phyloP scores from a whole-genome alignment of 345 rosid genomes.

The Brassica rapa region DNA sequence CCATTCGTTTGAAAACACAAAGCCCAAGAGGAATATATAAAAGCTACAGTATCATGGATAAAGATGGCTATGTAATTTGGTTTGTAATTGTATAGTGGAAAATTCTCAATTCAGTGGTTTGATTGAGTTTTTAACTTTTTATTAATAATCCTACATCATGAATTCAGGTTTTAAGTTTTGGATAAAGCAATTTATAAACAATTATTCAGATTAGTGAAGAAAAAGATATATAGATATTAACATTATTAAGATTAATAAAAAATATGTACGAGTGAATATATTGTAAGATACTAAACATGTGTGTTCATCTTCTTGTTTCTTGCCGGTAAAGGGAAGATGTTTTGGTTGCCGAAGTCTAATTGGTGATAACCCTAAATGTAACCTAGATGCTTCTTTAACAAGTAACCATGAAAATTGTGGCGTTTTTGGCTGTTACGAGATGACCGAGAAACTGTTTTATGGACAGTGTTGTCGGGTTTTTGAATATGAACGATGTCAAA shows the following conservation, averaged over 20 bases:
- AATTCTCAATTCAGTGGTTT: background rate
- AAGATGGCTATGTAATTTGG: too few species aligned
- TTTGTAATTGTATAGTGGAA: background rate
- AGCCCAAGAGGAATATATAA: too few species aligned
- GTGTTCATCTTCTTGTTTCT: background rate
- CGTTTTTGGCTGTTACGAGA: background rate
- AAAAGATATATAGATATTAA: background rate
- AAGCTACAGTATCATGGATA: too few species aligned
- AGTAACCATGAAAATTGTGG: background rate
- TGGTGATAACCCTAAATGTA: background rate
- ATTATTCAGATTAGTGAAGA: background rate
- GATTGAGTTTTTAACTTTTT: background rate
- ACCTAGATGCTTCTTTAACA: background rate
- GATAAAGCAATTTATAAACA: background rate
- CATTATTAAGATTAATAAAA: background rate
- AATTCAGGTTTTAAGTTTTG: background rate
- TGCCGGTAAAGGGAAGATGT: background rate
- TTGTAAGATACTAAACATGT: background rate
- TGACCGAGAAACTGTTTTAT: background rate
- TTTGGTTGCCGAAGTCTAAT: background rate
- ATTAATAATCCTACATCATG: background rate
- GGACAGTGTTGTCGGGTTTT: background rate
- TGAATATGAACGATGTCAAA: background rate
- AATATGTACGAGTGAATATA: background rate
- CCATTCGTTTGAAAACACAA: too few species aligned